Percentiles rank a stretch among this genome's conserved stretches.
phyloP scores from a whole-genome alignment of 257 asterid genomes.

The Catharanthus roseus region DNA sequence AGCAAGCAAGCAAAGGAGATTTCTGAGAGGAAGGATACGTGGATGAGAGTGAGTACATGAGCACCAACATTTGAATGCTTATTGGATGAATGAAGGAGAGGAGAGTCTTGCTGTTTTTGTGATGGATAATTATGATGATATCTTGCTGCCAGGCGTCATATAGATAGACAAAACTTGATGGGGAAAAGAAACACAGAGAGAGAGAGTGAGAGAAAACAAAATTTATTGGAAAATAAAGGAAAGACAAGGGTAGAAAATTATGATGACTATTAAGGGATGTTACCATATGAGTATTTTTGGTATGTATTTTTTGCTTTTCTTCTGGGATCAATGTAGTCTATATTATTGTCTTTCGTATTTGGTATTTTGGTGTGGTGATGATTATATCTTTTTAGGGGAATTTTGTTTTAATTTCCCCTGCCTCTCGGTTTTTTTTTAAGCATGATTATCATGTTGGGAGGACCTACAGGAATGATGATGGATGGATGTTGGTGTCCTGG shows the following conservation, averaged over 20 bases:
- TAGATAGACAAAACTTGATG: constrained; percentile 15
- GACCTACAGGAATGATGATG: background rate
- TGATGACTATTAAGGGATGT: constrained; percentile 12
- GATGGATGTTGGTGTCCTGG: background rate
- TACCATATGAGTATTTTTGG: constrained; percentile 19
- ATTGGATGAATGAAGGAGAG: background rate
- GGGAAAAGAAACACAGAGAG: constrained; percentile 18
- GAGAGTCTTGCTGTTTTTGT: constrained; percentile 12
- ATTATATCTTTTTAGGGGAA: constrained; percentile 11
- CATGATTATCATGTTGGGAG: background rate
- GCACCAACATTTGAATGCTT: background rate
- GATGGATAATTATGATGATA: constrained; percentile 23
- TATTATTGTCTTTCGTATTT: constrained; percentile 8
- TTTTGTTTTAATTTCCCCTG: constrained; percentile 23
- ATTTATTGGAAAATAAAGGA: constrained; percentile 10
- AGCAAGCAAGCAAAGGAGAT: background rate
- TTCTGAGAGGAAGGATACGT: background rate
- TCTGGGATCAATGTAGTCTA: constrained; percentile 9
- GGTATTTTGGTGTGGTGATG: constrained; percentile 3
- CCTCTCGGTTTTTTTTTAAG: constrained; percentile 16
- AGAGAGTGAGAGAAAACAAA: constrained; percentile 13
- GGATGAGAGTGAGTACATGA: background rate
- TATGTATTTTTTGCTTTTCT: constrained; percentile 20
- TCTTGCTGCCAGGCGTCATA: constrained; percentile 19
- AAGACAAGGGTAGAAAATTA: constrained; percentile 6